phyloP scores from a whole-genome alignment of 495 filamentous ascomycete genomes.

The Tuber melanosporum region DNA sequence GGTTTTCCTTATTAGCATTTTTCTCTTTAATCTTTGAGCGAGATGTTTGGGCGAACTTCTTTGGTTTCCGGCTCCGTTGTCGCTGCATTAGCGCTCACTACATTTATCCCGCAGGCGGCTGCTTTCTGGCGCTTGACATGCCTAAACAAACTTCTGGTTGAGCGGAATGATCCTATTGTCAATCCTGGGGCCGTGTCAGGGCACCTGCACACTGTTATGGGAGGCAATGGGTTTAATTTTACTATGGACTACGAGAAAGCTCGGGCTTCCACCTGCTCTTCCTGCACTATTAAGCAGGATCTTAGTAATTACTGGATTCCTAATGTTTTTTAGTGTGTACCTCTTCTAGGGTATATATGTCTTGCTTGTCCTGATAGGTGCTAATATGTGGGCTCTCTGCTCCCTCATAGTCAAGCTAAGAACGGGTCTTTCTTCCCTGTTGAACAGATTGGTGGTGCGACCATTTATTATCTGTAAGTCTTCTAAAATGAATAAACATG shows the following conservation, averaged over 20 bases:
- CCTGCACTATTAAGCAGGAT: conserved; percentile 59
- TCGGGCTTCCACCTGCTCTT: conserved; percentile 58
- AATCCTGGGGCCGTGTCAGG: conserved; percentile 51
- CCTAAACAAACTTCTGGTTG: conserved; percentile 8
- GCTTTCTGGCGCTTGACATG: conserved; percentile 35
- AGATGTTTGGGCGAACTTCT: conserved; percentile 18
- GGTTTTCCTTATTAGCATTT: background rate
- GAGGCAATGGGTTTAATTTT: conserved; percentile 62
- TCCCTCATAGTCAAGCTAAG: conserved; percentile 44
- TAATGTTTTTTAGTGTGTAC: conserved; percentile 53
- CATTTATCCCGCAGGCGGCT: conserved; percentile 18
- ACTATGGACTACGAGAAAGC: conserved; percentile 55
- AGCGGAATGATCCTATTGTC: conserved; percentile 67
- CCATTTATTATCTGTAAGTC: conserved; percentile 65
- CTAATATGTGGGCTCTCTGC: background rate
- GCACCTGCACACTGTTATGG: conserved; percentile 71
- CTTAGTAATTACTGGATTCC: conserved; percentile 76
- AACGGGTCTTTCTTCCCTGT: conserved; percentile 64
- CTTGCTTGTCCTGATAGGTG: background rate
- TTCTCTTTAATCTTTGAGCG: background rate
- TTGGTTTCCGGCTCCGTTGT: conserved; percentile 11
- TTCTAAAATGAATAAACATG: background rate
- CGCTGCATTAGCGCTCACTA: conserved; percentile 21
- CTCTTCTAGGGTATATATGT: background rate
- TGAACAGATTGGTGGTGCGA: conserved; percentile 57